Conservation (phyloP, 257 asterid species). For the Gentiana macrophylla region DNA sequence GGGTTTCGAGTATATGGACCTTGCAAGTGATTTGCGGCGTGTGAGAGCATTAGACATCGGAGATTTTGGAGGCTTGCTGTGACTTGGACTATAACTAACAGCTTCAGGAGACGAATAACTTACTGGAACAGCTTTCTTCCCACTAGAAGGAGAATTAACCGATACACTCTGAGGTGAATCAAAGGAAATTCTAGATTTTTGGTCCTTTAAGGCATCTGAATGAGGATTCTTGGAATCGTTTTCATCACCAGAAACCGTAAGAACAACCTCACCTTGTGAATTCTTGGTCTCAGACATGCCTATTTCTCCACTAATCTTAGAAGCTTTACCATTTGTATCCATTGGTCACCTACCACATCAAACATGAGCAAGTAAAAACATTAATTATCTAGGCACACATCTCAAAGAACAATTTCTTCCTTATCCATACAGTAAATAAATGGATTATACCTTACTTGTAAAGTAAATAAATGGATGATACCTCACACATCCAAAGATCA, state of each 20-base stretch:
- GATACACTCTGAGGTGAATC: slow-evolving; percentile 37
- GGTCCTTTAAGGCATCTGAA: slow-evolving; percentile 21
- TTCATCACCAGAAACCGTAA: slow-evolving; percentile 38
- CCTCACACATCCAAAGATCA: too few species aligned
- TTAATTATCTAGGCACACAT: not conserved
- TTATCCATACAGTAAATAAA: too few species aligned
- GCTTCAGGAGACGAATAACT: slow-evolving; percentile 52
- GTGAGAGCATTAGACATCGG: slow-evolving; percentile 43
- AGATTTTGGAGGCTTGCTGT: slow-evolving; percentile 60
- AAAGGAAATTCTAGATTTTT: slow-evolving; percentile 12
- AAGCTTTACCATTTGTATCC: slow-evolving; percentile 26
- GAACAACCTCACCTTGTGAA: slow-evolving; percentile 29
- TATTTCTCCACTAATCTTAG: slow-evolving; percentile 30
- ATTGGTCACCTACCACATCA: slow-evolving; percentile 12
- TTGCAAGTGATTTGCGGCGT: slow-evolving; percentile 46
- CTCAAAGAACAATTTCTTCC: too few species aligned
- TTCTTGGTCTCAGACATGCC: slow-evolving; percentile 49
- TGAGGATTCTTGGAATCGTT: slow-evolving; percentile 24
- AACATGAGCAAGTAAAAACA: not conserved
- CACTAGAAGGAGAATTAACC: slow-evolving; percentile 21
- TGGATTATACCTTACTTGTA: too few species aligned
- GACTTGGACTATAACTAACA: slow-evolving; percentile 30
- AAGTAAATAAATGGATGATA: too few species aligned
- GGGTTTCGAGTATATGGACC: slow-evolving; percentile 61
- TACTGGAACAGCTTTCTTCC: slow-evolving; percentile 26